These are phyloP conservation scores for Articulospora tetracladia DNA, from an alignment of 495 filamentous ascomycete genomes.

Conservation along the genomic window DNA sequence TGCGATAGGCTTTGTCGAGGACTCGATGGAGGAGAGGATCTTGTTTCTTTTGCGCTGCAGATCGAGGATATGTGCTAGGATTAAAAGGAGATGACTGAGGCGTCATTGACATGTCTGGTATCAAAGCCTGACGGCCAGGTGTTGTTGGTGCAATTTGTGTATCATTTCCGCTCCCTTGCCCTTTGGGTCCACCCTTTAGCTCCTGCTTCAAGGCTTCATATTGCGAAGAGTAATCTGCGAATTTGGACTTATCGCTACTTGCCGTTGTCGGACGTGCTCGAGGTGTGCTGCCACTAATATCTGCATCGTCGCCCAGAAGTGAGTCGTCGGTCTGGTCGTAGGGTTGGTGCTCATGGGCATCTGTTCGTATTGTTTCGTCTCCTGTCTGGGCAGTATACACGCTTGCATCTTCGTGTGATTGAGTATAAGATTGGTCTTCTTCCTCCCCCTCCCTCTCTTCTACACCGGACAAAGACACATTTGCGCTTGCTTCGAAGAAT, in stretches of 20 bases:
- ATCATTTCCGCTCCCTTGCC: constrained; percentile 34
- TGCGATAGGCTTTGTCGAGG: constrained; percentile 87
- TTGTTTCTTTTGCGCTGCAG: constrained; percentile 37
- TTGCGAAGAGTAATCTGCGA: constrained; percentile 61
- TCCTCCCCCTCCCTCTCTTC: constrained; percentile 62
- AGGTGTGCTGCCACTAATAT: constrained; percentile 52
- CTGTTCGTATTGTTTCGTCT: constrained; percentile 21
- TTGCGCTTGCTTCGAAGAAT: constrained; percentile 98
- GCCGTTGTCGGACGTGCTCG: constrained; percentile 39
- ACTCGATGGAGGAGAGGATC: constrained; percentile 84
- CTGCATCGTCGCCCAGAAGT: constrained; percentile 41
- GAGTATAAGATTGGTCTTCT: constrained; percentile 38
- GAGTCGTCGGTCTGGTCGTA: constrained; percentile 44
- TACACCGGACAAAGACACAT: constrained; percentile 94
- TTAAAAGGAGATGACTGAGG: constrained; percentile 33
- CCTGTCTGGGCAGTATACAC: constrained; percentile 32
- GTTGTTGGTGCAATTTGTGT: constrained; percentile 37
- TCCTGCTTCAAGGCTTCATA: constrained; percentile 64
- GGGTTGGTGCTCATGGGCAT: constrained; percentile 27
- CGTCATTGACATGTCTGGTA: constrained; percentile 57
- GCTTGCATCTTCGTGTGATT: constrained; percentile 30
- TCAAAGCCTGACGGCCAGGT: constrained; percentile 31
- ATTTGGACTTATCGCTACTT: constrained; percentile 34
- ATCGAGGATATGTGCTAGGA: constrained; percentile 31
- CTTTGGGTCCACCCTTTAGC: constrained; percentile 35